These are phyloP conservation scores for Cotoneaster glaucophyllus DNA, from an alignment of 306 rosid species.

Conservation along the genomic window DNA sequence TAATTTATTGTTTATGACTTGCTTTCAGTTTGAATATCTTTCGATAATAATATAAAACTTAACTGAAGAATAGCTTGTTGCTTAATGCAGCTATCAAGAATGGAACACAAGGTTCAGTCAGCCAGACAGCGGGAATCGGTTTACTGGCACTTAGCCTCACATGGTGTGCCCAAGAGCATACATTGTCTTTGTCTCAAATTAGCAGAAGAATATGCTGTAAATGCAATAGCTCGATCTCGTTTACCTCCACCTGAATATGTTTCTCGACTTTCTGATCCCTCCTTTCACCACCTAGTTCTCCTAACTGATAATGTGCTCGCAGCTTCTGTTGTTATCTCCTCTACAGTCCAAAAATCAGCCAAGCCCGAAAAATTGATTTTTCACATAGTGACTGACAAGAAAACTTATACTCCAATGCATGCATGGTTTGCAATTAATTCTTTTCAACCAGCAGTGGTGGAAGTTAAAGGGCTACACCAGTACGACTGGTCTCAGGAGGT, in stretches of 20 bases:
- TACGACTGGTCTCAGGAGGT: slow-evolving; percentile 85
- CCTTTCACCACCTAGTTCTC: slow-evolving; percentile 64
- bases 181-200: slow-evolving; percentile 79
- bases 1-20: background rate
- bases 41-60: background rate
- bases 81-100: slow-evolving; percentile 51
- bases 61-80: slow-evolving; percentile 3
- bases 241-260: slow-evolving; percentile 74
- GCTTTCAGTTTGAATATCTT: background rate
- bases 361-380: slow-evolving; percentile 67
- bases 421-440: slow-evolving; percentile 91
- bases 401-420: slow-evolving; percentile 86
- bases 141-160: slow-evolving; percentile 89
- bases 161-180: slow-evolving; percentile 72
- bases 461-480: slow-evolving; percentile 87
- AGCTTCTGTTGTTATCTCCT: slow-evolving; percentile 78
- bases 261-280: slow-evolving; percentile 66
- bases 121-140: slow-evolving; percentile 68
- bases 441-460: slow-evolving; percentile 57
- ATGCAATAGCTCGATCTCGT: slow-evolving; percentile 70
- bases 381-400: slow-evolving; percentile 83
- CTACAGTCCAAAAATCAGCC: slow-evolving; percentile 57
- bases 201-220: slow-evolving; percentile 84
- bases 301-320: slow-evolving; percentile 85
- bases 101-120: slow-evolving; percentile 72